Percentiles rank a stretch among this genome's conserved stretches.
Evolutionary conservation across 495 filamentous ascomycete genomes (phyloP).

Genomic region (Neurospora terricola): DNA sequence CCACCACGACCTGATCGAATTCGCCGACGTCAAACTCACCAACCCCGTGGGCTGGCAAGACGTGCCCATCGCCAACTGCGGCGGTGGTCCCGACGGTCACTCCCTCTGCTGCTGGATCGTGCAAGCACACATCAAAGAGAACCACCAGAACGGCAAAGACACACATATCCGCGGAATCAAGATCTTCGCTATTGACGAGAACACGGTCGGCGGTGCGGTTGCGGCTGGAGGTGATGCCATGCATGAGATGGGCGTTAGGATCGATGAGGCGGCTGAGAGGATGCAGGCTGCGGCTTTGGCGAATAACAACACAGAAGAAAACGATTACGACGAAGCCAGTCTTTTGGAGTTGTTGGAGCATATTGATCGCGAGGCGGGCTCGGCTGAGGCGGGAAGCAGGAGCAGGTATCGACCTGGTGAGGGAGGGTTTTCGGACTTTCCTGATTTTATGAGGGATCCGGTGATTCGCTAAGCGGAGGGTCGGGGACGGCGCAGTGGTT

Average conservation of each 20-base stretch:
- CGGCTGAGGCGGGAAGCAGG: not conserved
- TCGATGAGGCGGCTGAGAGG: slow-evolving; percentile 14
- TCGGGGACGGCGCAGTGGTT: too few species aligned
- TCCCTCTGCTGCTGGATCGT: slow-evolving; percentile 77
- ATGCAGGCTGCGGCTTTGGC: slow-evolving; percentile 3
- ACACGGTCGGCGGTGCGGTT: slow-evolving; percentile 9
- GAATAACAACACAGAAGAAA: slow-evolving; percentile 1
- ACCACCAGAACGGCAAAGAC: slow-evolving; percentile 98
- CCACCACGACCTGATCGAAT: slow-evolving; percentile 76
- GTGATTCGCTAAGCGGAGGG: slow-evolving; percentile 33
- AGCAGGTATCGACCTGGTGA: slow-evolving; percentile 12
- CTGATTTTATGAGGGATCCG: slow-evolving; percentile 36
- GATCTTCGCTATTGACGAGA: slow-evolving; percentile 69
- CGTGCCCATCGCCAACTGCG: slow-evolving; percentile 62
- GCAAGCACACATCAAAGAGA: slow-evolving; percentile 81
- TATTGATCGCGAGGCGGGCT: slow-evolving; percentile 5
- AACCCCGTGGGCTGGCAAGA: slow-evolving; percentile 84
- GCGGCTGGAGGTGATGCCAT: not conserved
- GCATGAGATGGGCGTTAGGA: slow-evolving; percentile 7
- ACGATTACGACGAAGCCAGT: slow-evolving; percentile 17
- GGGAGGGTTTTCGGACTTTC: slow-evolving; percentile 20
- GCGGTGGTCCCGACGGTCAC: slow-evolving; percentile 49
- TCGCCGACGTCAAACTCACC: slow-evolving; percentile 66
- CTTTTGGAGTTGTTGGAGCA: slow-evolving; percentile 19
- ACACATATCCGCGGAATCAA: slow-evolving; percentile 92